Conservation (phyloP, 176 grass and related monocot genomes). For the Oryza glumipatula region DNA sequence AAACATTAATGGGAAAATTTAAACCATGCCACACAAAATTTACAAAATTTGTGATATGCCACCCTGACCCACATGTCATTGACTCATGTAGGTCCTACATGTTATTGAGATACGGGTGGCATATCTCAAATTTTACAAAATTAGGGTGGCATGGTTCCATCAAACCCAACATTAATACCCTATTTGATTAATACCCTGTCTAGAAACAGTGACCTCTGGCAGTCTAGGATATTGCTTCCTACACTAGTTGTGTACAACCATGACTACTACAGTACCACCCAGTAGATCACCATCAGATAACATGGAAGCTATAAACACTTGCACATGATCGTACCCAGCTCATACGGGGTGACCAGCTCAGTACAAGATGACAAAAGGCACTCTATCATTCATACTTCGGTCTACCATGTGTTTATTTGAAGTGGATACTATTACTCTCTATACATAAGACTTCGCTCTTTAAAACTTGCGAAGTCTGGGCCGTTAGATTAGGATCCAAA, state of each 20-base stretch:
- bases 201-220: neutral
- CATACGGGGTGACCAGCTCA: conserved; percentile 8
- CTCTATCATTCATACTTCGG: neutral
- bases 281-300: conserved; percentile 17
- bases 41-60: too few species aligned
- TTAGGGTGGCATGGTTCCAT: too few species aligned
- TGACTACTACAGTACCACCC: neutral
- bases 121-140: too few species aligned
- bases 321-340: conserved; percentile 23
- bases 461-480: neutral
- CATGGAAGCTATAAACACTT: conserved; percentile 31
- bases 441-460: neutral
- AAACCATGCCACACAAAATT: too few species aligned
- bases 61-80: too few species aligned
- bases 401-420: neutral
- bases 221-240: neutral
- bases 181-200: neutral
- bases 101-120: too few species aligned
- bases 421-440: neutral
- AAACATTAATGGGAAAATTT: neutral
- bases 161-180: neutral
- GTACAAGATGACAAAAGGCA: conserved; percentile 20
- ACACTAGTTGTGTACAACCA: neutral
- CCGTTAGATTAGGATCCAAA: neutral
- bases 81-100: too few species aligned